Evolutionary conservation across 768 basidiomycete species (phyloP), one percentile per base, ranked within the genome.

Genomic region (Tricholomella constricta): DNA sequence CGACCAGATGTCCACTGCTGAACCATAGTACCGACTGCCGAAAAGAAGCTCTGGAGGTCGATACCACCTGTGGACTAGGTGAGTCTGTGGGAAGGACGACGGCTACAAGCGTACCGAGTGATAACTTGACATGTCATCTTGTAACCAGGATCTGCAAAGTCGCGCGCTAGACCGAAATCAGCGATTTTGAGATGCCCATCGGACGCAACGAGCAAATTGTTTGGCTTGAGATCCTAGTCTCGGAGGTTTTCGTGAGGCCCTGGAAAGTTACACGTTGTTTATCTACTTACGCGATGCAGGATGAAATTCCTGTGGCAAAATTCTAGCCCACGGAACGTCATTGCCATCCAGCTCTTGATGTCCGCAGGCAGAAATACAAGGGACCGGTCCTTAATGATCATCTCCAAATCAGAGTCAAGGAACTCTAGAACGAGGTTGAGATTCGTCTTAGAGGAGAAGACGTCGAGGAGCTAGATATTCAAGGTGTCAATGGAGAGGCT

Each of bases 61-160:
- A 65, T 99, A 99, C 97, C 97, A 99, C 59, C 96, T 96, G 54
- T 8, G 36, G 14, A 47, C 12, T 38, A 19, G 11, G 14, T 40
- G n/a, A 57, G 45, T 32, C 34, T 56, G 54, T 32, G 29, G 32
- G n/a, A 34, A 36, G 11, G 25, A 32, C 48, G 23, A 48, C 49
- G 52, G 50, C 41, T 47, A 27, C 44, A 54, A 36, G 27, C 83
- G 48, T 45, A 95, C 94, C 94, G 80, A 15, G 97, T 99, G 71
- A 99, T 98, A 56, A 99, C 96, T 65, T 98, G 94, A 62, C 88
- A 91, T 0, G 97, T 98, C 97, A 99, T 98, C 70, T 93, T 94
- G 65, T 88, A 88, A 3, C 88, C 89, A 22, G 95, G 94, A 62
- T 98, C 97, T 14, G 90, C 92, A 69, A 89, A 96, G 73, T 99